phyloP scores from a whole-genome alignment of 2,329 filamentous ascomycete species.

The Aspergillus sp. region DNA sequence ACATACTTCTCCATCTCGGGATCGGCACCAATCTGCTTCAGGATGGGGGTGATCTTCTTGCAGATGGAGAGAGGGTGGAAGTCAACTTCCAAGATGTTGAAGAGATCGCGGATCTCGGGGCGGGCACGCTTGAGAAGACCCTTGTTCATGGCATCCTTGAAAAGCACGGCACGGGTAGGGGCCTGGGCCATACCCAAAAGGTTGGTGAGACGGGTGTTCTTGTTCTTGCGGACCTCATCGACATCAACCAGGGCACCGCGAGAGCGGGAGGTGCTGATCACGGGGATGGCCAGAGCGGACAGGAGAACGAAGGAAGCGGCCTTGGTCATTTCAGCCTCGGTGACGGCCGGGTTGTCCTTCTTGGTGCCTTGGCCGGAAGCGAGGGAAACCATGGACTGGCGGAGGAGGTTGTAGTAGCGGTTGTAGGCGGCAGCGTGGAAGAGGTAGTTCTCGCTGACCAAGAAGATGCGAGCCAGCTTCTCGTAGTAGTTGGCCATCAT shows the following conservation, averaged over 20 bases:
- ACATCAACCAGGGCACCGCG: conserved; percentile 94
- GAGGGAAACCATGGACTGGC: conserved; percentile 79
- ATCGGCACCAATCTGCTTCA: conserved; percentile 87
- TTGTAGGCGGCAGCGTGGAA: conserved; percentile 99
- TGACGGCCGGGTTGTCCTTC: conserved; percentile 86
- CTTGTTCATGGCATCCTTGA: conserved; percentile 95
- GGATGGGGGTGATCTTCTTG: conserved; percentile 96
- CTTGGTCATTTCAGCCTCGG: conserved; percentile 86
- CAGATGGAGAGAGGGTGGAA: conserved; percentile 98
- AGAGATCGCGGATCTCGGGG: conserved; percentile 92
- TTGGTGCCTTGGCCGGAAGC: conserved; percentile 84
- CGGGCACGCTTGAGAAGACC: conserved; percentile 86
- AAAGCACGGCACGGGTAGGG: conserved; percentile 82
- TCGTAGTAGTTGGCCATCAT: conserved; percentile 99
- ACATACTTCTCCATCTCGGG: conserved; percentile 98
- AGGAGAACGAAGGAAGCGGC: conserved; percentile 93
- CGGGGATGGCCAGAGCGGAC: conserved; percentile 93
- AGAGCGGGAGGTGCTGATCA: conserved; percentile 97
- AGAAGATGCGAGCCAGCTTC: conserved; percentile 96
- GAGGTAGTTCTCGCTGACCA: conserved; percentile 98
- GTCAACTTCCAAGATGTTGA: conserved; percentile 98
- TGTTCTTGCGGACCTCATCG: conserved; percentile 95
- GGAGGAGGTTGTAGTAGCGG: conserved; percentile 92
- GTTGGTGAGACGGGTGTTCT: conserved; percentile 95
- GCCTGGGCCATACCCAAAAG: conserved; percentile 87